Conservation (phyloP, 345 rosid species). For the Acer negundo region DNA sequence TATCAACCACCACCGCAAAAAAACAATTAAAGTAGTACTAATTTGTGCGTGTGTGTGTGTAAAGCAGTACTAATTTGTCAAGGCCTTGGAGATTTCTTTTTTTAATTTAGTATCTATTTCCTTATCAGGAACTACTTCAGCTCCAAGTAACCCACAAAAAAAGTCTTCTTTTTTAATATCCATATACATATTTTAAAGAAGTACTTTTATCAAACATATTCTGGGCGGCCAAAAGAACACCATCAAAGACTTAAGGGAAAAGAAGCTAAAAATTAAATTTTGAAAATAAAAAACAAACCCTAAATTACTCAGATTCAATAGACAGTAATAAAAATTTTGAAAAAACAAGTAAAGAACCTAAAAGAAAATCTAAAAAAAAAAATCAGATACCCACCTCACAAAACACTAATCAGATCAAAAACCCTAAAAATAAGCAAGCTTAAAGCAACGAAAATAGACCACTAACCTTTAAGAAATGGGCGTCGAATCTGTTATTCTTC, state of each 20-base stretch:
- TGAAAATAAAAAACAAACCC: neutral
- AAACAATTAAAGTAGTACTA: neutral
- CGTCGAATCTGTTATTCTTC: neutral
- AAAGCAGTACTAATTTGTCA: neutral
- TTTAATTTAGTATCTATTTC: neutral
- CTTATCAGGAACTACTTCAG: neutral
- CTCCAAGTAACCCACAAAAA: neutral
- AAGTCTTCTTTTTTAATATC: no score
- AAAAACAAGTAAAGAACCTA: neutral
- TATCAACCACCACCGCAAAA: neutral
- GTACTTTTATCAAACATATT: neutral
- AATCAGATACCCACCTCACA: neutral
- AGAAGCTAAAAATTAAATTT: neutral
- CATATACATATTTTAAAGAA: neutral
- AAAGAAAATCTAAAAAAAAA: neutral
- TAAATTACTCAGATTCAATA: neutral
- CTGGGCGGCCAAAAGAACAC: neutral
- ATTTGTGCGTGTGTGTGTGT: no score
- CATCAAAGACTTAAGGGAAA: neutral
- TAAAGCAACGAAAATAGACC: neutral
- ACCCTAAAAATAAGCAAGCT: neutral
- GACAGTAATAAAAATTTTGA: neutral
- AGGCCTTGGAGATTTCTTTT: neutral
- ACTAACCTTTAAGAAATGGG: conserved; percentile 43
- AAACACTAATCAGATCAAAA: neutral